Evolutionary conservation across 2,329 filamentous ascomycete species (phyloP).

Genomic region (Coccinonectria pachysandricola): DNA sequence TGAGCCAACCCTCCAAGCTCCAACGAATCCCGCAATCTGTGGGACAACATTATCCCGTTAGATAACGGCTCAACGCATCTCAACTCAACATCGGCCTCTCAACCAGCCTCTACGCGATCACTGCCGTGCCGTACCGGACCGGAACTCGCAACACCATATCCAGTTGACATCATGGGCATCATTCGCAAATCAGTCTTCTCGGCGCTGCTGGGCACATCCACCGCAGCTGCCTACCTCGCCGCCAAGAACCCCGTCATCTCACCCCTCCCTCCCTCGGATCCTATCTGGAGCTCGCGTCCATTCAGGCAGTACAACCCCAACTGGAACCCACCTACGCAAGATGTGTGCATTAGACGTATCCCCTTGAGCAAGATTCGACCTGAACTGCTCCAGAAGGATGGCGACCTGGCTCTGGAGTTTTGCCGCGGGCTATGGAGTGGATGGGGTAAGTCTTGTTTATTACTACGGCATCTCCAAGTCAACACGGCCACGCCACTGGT

Average conservation of each 20-base stretch:
- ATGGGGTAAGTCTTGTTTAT: conserved; percentile 46
- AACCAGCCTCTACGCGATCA: too few species aligned
- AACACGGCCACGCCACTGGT: not conserved
- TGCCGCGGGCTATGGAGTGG: conserved; percentile 59
- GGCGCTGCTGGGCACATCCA: conserved; percentile 38
- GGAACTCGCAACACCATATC: too few species aligned
- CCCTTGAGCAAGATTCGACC: conserved; percentile 54
- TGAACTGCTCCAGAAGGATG: conserved; percentile 50
- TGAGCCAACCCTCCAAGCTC: too few species aligned
- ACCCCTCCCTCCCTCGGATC: conserved; percentile 47
- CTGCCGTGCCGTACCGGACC: too few species aligned
- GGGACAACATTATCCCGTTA: too few species aligned
- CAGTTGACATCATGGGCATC: conserved; percentile 48
- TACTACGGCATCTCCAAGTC: too few species aligned
- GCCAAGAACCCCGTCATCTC: conserved; percentile 46
- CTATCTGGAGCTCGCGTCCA: conserved; percentile 46
- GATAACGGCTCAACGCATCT: too few species aligned
- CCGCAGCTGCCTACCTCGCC: conserved; percentile 36
- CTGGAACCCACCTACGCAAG: conserved; percentile 51
- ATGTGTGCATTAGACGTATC: conserved; percentile 53
- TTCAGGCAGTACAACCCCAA: conserved; percentile 52
- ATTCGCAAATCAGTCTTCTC: conserved; percentile 36
- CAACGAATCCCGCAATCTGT: too few species aligned
- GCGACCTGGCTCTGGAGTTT: conserved; percentile 50
- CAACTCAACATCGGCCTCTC: too few species aligned